Evolutionary conservation across 176 grass and related monocot species (phyloP).

Genomic region (Zea luxurians): DNA sequence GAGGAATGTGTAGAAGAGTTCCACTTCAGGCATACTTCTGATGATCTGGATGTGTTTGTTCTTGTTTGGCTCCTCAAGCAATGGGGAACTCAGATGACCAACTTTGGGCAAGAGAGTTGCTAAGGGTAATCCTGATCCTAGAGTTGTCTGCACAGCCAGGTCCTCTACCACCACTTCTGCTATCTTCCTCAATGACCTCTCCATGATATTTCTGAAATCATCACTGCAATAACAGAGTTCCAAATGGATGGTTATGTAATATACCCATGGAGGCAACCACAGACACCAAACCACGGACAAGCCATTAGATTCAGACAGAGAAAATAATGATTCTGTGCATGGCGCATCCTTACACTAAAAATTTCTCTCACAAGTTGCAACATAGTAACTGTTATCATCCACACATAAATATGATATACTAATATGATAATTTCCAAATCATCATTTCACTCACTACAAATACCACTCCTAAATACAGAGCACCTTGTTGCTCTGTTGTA

Average conservation of each 20-base stretch:
- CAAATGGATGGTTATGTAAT: slow-evolving; percentile 12
- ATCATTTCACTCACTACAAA: background rate
- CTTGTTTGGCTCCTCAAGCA: slow-evolving; percentile 85
- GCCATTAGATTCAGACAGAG: background rate
- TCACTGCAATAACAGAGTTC: slow-evolving; percentile 48
- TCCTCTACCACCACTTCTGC: slow-evolving; percentile 55
- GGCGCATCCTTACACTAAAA: background rate
- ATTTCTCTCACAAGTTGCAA: background rate
- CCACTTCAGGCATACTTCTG: slow-evolving; percentile 72
- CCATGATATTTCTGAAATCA: slow-evolving; percentile 87
- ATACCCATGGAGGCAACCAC: background rate
- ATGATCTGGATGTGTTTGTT: slow-evolving; percentile 84
- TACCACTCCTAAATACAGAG: background rate
- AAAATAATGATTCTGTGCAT: background rate
- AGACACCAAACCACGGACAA: background rate
- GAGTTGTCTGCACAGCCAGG: slow-evolving; percentile 40
- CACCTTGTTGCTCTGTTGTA: background rate
- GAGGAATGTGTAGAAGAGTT: slow-evolving; percentile 87
- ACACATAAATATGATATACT: background rate
- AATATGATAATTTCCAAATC: background rate
- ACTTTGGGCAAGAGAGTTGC: slow-evolving; percentile 82
- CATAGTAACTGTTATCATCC: background rate
- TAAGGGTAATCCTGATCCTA: slow-evolving; percentile 55
- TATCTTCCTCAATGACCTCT: slow-evolving; percentile 71
- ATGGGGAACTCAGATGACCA: slow-evolving; percentile 49